A percentile compares a stretch with the other conserved stretches of the same genome.
phyloP scores from a whole-genome alignment of 1,284 basidiomycete genomes.

The Taiwanofungus camphoratus region DNA sequence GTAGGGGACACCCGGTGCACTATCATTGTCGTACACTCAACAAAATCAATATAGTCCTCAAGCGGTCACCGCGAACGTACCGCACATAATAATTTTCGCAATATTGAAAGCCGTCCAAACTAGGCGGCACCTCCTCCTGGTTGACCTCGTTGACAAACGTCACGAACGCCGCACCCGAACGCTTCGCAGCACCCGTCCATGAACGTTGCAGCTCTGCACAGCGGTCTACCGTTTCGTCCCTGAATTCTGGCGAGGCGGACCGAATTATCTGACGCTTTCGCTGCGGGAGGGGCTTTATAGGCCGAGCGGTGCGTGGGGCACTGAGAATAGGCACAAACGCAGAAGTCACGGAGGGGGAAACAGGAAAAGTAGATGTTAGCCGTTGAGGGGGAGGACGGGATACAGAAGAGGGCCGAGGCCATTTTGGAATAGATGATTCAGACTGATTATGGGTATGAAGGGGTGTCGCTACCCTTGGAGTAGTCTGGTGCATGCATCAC shows the following conservation, averaged over 20 bases:
- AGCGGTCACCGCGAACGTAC: conserved; percentile 26
- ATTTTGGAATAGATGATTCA: no score
- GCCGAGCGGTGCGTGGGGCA: neutral
- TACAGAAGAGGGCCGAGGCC: no score
- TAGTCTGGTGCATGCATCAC: no score
- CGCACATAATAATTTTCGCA: conserved; percentile 45
- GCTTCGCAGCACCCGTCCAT: conserved; percentile 2
- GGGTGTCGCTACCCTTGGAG: no score
- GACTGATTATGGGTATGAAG: no score
- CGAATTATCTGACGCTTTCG: neutral
- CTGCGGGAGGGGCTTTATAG: neutral
- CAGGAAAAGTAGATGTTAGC: no score
- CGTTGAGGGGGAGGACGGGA: no score
- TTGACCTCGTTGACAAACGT: conserved; percentile 43
- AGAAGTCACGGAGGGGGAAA: no score
- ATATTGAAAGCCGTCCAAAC: conserved; percentile 41
- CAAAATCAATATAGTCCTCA: neutral
- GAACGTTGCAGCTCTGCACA: neutral
- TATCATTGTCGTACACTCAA: no score
- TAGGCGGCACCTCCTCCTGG: conserved; percentile 39
- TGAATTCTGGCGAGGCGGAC: neutral
- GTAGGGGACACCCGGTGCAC: conserved; percentile 16
- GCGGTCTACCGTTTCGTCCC: neutral
- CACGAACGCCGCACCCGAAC: conserved; percentile 36
- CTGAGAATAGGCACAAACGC: neutral